phyloP scores from a whole-genome alignment of 257 asterid species.

The Solanum chiquidenum region DNA sequence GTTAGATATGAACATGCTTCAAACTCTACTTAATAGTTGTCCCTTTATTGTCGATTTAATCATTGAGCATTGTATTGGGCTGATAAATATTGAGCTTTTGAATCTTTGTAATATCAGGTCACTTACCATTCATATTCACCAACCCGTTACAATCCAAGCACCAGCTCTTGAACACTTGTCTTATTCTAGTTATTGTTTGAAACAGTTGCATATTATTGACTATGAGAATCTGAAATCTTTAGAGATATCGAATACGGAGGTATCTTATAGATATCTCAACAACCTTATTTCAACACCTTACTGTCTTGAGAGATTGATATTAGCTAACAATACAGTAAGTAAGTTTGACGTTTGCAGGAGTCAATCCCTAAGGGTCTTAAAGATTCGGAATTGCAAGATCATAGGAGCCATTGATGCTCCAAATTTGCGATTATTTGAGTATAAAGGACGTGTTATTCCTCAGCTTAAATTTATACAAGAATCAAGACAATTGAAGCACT shows the following conservation, averaged over 20 bases:
- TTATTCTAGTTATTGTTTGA: not conserved
- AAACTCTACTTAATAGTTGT: not conserved
- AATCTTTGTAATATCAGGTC: not conserved
- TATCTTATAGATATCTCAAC: not conserved
- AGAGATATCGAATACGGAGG: not conserved
- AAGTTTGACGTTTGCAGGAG: not conserved
- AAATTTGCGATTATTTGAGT: not conserved
- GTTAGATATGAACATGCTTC: not conserved
- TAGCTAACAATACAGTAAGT: not conserved
- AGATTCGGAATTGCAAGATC: not conserved
- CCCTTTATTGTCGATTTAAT: not conserved
- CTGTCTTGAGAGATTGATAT: not conserved
- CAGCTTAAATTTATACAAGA: not conserved
- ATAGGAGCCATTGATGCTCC: not conserved
- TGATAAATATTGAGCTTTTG: not conserved
- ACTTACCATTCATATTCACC: not conserved
- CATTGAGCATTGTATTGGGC: not conserved
- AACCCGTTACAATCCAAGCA: not conserved
- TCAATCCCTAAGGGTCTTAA: not conserved
- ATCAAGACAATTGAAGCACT: not conserved
- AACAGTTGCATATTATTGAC: not conserved
- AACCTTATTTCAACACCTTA: not conserved
- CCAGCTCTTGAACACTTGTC: not conserved
- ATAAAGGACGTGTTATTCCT: not conserved
- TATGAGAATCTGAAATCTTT: not conserved